phyloP scores from a whole-genome alignment of 2,329 filamentous ascomycete genomes.

The Allantophomopsis lycopodina region DNA sequence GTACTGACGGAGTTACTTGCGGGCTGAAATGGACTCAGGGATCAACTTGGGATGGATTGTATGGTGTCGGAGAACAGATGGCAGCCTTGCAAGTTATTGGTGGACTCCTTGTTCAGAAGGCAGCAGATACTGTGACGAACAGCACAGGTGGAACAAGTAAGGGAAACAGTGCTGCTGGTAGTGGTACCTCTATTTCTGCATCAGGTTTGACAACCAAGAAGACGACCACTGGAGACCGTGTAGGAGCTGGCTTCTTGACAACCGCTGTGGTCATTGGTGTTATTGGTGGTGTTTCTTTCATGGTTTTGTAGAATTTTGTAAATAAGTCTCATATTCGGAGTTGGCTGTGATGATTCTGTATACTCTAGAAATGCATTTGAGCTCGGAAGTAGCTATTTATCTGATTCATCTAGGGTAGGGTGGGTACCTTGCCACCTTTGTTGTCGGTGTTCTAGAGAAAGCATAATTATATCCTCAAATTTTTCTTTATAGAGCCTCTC shows the following conservation, averaged over 20 bases:
- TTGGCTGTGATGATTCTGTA: too few species aligned
- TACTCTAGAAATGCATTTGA: too few species aligned
- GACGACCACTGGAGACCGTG: slow-evolving; percentile 41
- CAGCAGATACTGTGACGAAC: slow-evolving; percentile 27
- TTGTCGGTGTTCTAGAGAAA: too few species aligned
- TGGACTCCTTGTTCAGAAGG: slow-evolving; percentile 30
- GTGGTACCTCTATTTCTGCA: background rate
- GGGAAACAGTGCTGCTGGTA: slow-evolving; percentile 17
- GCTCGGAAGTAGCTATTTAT: too few species aligned
- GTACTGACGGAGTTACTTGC: slow-evolving; percentile 42
- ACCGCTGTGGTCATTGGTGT: slow-evolving; percentile 35
- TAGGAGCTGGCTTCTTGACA: slow-evolving; percentile 55
- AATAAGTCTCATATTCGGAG: too few species aligned
- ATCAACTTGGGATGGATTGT: slow-evolving; percentile 41
- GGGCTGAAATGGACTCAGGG: slow-evolving; percentile 43
- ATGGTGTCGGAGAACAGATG: slow-evolving; percentile 60
- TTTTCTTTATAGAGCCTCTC: too few species aligned
- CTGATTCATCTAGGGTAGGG: too few species aligned
- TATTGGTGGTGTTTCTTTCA: slow-evolving; percentile 39
- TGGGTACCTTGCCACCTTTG: too few species aligned
- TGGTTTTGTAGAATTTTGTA: slow-evolving; percentile 14
- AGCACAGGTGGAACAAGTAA: slow-evolving; percentile 42
- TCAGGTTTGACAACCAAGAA: background rate
- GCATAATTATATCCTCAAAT: too few species aligned
- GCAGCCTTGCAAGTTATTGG: slow-evolving; percentile 51